Base-by-base conservation (phyloP, 2,329 filamentous ascomycete species). In the Cylindrodendrum hubeiense region DNA sequence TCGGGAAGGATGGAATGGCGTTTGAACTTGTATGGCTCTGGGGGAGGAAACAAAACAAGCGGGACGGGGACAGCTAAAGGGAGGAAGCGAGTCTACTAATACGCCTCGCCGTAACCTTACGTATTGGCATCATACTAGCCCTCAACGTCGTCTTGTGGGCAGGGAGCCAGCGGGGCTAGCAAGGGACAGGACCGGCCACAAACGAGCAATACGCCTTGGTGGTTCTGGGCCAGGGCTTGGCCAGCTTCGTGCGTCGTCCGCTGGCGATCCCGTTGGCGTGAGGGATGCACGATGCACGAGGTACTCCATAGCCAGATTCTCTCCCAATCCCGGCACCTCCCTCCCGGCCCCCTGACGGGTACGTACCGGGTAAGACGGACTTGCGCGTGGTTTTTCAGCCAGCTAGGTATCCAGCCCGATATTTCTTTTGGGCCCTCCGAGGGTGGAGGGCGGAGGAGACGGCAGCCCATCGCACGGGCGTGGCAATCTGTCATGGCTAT, bases 1-100 rank as follows among this genome's bases (percentile, higher is more conserved):
- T 76, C 71, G 74, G 68, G 69, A 68, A 60, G 66, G 66, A 74
- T 73, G 55, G 72, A 74, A 66, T 71, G 72, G 39, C 70, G 68
- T 72, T 67, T 72, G 68, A 74, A 73, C 69, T 71, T 64, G 68
- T 71, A 73, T 47, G 53, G 66, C 67, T 69, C 69, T 67, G 50
- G 60, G 67, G 69, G 65, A 67, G 13, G 66, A 72, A 72, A 72
- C 67, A 61, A 71, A 59, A 55, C 59, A 47, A 63, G 59, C 60
- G 64, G 44, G 51, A 65, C 21, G 47, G 59, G 44, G 37, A 9
- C 26, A 21, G 5, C 43, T 19, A 44, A 41, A 69, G 58, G 69
- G 69, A 69, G 72, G 72, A 73, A 67, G 50, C 62, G 60, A 67
- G 61, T 62, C 65, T 72, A 73, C 69, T 70, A 67, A 65, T 63